These are phyloP conservation scores for Raffaelea ambrosiae DNA, from an alignment of 2,329 filamentous ascomycete genomes.

Conservation along the genomic window DNA sequence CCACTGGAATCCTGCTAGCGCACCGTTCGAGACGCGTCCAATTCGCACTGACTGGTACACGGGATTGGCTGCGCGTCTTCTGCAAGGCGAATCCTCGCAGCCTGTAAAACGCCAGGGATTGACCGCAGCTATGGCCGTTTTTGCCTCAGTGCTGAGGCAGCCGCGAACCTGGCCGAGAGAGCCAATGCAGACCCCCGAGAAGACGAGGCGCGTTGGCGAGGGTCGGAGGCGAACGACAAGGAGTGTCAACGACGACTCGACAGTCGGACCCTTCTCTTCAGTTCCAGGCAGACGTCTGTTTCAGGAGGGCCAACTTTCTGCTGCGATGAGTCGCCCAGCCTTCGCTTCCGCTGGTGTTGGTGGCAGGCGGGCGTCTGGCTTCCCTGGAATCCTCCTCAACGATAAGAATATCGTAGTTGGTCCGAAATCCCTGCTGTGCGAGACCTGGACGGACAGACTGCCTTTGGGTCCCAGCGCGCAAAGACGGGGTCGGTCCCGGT, in stretches of 20 bases:
- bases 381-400: no score
- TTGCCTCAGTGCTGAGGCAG: no score
- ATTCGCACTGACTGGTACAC: not conserved
- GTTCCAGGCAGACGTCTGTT: no score
- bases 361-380: no score
- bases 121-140: not conserved
- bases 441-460: not conserved
- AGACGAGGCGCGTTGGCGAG: not conserved
- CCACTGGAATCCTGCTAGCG: not conserved
- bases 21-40: conserved; percentile 5
- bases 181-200: not conserved
- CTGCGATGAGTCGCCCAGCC: no score
- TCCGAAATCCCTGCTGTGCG: no score
- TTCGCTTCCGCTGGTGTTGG: no score
- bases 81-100: not conserved
- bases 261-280: no score
- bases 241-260: no score
- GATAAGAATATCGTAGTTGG: no score
- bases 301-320: no score
- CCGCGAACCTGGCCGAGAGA: not conserved
- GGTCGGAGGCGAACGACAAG: no score
- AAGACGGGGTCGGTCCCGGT: not conserved
- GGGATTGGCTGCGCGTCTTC: conserved; percentile 1
- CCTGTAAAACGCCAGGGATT: not conserved
- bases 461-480: not conserved